Conservation (phyloP, 345 rosid species). For the Arabidopsis suecica region DNA sequence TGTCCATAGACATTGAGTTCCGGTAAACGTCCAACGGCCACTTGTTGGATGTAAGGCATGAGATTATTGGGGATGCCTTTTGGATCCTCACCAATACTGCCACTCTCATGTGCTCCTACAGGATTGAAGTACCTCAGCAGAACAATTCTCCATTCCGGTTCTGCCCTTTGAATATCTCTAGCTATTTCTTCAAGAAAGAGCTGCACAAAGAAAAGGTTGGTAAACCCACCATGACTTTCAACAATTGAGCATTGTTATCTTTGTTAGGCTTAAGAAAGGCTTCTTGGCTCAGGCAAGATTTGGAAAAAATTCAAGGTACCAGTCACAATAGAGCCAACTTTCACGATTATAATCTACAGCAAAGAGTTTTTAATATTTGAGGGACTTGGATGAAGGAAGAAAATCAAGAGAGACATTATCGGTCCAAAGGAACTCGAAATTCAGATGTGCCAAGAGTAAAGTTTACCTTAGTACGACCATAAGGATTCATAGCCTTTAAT, state of each 20-base stretch:
- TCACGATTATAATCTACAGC: neutral
- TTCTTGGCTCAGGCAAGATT: constrained; percentile 11
- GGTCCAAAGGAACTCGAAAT: constrained; percentile 1
- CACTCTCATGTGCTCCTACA: constrained; percentile 94
- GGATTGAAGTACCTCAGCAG: constrained; percentile 94
- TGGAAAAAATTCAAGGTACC: neutral
- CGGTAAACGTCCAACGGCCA: constrained; percentile 83
- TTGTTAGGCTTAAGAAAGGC: constrained; percentile 17
- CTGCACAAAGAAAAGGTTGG: constrained; percentile 51
- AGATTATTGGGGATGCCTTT: constrained; percentile 90
- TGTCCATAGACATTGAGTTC: constrained; percentile 88
- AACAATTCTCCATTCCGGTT: constrained; percentile 82
- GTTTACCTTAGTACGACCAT: constrained; percentile 89
- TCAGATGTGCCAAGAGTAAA: constrained; percentile 10
- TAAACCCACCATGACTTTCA: neutral
- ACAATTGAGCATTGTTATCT: neutral
- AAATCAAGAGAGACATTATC: neutral
- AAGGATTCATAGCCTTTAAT: constrained; percentile 86
- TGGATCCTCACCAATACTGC: constrained; percentile 93
- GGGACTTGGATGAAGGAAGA: neutral
- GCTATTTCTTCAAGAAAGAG: constrained; percentile 96
- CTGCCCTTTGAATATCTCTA: constrained; percentile 83
- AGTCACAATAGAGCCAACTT: constrained; percentile 3
- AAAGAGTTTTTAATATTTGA: constrained; percentile 1
- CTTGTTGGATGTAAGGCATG: constrained; percentile 97